A percentile compares a stretch with the other conserved stretches of the same genome.
These are phyloP conservation scores for Psilocybe cubensis DNA, from an alignment of 768 basidiomycete genomes.

Conservation along the genomic window DNA sequence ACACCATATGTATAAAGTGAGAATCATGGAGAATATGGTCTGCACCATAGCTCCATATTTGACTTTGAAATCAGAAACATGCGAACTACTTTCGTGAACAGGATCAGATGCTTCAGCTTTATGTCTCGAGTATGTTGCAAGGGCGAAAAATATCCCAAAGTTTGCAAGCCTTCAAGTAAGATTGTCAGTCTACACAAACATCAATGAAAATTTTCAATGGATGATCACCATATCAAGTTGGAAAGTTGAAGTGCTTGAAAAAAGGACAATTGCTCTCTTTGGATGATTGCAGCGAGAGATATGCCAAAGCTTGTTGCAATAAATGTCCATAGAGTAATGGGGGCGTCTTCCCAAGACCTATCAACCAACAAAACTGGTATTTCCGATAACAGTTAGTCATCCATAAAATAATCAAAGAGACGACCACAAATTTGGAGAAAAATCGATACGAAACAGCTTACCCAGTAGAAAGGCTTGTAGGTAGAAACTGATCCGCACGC, in stretches of 20 bases:
- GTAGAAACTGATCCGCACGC: constrained; percentile 39
- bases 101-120: constrained; percentile 1
- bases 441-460: constrained; percentile 6
- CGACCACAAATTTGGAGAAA: not conserved
- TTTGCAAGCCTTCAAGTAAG: constrained; percentile 39
- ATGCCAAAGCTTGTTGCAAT: constrained; percentile 37
- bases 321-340: constrained; percentile 46
- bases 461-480: constrained; percentile 29
- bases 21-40: constrained; percentile 38
- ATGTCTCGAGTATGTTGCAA: constrained; percentile 44
- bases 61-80: constrained; percentile 32
- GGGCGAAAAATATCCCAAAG: constrained; percentile 43
- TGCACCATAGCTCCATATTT: constrained; percentile 43
- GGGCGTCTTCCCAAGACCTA: constrained; percentile 43
- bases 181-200: constrained; percentile 1
- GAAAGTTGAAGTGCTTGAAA: constrained; percentile 45
- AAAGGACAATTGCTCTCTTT: constrained; percentile 34
- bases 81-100: constrained; percentile 23
- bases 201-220: not conserved
- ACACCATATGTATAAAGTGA: constrained; percentile 43
- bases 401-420: not conserved
- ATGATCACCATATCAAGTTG: constrained; percentile 40
- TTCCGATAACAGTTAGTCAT: not conserved
- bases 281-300: constrained; percentile 37
- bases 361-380: constrained; percentile 40